Evolutionary conservation across 306 rosid species (phyloP).

Genomic region (Luffa acutangula): DNA sequence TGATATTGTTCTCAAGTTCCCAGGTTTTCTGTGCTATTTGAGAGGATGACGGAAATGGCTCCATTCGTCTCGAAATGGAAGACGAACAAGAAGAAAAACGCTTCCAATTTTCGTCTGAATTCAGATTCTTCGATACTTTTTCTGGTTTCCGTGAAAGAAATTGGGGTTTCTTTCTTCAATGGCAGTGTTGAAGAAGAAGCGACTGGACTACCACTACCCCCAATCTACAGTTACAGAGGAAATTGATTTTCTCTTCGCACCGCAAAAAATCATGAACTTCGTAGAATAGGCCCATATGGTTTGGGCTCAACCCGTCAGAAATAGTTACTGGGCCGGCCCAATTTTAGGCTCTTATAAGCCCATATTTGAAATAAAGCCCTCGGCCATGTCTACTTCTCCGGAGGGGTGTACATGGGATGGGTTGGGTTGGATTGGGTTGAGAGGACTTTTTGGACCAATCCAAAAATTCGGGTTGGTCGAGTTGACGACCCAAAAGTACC

Average conservation of each 20-base stretch:
- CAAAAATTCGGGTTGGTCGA: no score
- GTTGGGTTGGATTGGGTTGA: no score
- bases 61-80: conserved; percentile 23
- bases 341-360: neutral
- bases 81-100: neutral
- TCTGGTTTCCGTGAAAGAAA: neutral
- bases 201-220: neutral
- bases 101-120: neutral
- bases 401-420: no score
- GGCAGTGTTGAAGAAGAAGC: neutral
- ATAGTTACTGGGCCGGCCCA: neutral
- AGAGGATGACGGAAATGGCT: conserved; percentile 29
- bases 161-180: neutral
- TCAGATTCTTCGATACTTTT: neutral
- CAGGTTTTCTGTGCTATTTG: conserved; percentile 77
- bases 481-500: no score
- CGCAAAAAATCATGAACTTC: neutral
- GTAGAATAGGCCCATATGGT: neutral
- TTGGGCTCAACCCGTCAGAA: neutral
- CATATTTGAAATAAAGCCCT: neutral
- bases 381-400: neutral
- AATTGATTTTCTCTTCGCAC: neutral
- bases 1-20: conserved; percentile 87
- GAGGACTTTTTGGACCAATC: no score
- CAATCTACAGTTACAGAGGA: neutral